Percentiles rank a stretch among this genome's conserved stretches.
Conservation (phyloP, 805 yeast genomes). For the Zygosaccharomyces kombuchaensis region DNA sequence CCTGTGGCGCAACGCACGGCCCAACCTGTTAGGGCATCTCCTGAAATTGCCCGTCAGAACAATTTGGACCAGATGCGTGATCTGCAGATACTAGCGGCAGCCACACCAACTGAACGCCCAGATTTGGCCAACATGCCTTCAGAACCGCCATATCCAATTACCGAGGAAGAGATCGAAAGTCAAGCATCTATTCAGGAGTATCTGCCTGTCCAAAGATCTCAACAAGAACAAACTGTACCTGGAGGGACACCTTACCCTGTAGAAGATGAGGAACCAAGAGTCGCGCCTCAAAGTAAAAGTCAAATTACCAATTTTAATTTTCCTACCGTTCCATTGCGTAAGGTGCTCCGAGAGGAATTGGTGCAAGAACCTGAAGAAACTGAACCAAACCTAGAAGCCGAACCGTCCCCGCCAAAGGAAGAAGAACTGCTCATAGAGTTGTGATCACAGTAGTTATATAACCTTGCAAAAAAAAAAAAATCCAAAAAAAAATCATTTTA, state of each 20-base stretch:
- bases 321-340: conserved; percentile 40
- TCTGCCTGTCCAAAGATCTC: neutral
- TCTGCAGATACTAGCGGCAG: conserved; percentile 3
- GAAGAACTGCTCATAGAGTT: conserved; percentile 33
- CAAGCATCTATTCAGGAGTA: neutral
- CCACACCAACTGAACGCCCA: neutral
- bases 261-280: conserved; percentile 12
- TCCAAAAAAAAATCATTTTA: neutral
- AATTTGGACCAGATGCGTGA: conserved; percentile 10
- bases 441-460: conserved; percentile 7
- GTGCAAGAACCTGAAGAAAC: conserved; percentile 1
- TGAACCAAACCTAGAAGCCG: conserved; percentile 8
- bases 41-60: conserved; percentile 1
- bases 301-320: conserved; percentile 35
- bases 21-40: neutral
- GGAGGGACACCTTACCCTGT: conserved; percentile 21
- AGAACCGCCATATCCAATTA: conserved; percentile 30
- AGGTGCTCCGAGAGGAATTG: conserved; percentile 12
- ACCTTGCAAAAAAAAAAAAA: neutral
- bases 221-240: neutral
- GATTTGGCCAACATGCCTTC: conserved; percentile 15
- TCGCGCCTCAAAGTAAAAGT: neutral
- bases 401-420: conserved; percentile 10
- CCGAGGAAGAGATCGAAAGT: conserved; percentile 15
- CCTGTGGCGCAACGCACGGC: neutral